Percentiles rank a stretch among this genome's conserved stretches.
phyloP scores from a whole-genome alignment of 305 asterid genomes.

The Rubia tinctorum region DNA sequence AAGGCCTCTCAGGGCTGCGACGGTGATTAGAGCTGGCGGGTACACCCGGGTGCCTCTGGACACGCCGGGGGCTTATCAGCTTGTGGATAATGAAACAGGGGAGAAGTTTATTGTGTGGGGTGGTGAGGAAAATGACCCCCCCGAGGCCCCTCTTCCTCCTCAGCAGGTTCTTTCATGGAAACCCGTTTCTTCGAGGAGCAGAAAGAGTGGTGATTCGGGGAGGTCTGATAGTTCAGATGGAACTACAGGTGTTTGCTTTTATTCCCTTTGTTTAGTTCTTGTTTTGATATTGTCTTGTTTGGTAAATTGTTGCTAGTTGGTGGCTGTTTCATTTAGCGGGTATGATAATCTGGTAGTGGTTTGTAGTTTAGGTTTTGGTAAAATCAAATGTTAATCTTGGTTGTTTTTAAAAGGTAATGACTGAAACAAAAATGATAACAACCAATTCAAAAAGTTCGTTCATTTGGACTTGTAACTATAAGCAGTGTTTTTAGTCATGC shows the following conservation, averaged over 20 bases:
- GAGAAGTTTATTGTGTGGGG: slow-evolving; percentile 44
- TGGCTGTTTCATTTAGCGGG: neutral
- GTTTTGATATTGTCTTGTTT: neutral
- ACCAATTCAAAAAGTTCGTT: neutral
- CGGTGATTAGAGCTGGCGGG: slow-evolving; percentile 19
- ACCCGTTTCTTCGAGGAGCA: slow-evolving; percentile 19
- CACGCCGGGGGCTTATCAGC: slow-evolving; percentile 42
- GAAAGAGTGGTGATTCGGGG: neutral
- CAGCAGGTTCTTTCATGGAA: slow-evolving; percentile 32
- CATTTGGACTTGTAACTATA: too few species aligned
- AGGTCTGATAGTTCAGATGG: neutral
- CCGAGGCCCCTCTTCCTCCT: slow-evolving; percentile 24
- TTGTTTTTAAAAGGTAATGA: neutral
- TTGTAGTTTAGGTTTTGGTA: neutral
- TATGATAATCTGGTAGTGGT: too few species aligned
- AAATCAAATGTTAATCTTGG: neutral
- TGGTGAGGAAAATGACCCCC: slow-evolving; percentile 28
- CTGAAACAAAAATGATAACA: neutral
- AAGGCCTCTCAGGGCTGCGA: slow-evolving; percentile 2
- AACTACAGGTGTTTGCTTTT: slow-evolving; percentile 15
- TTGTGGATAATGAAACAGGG: slow-evolving; percentile 36
- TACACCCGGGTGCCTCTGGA: slow-evolving; percentile 35
- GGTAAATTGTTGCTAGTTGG: neutral
- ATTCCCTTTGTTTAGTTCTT: neutral
- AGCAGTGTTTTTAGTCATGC: too few species aligned